Evolutionary conservation across 1,284 basidiomycete species (phyloP), one percentile per base, ranked within the genome.

Genomic region (Austroboletus sp.): DNA sequence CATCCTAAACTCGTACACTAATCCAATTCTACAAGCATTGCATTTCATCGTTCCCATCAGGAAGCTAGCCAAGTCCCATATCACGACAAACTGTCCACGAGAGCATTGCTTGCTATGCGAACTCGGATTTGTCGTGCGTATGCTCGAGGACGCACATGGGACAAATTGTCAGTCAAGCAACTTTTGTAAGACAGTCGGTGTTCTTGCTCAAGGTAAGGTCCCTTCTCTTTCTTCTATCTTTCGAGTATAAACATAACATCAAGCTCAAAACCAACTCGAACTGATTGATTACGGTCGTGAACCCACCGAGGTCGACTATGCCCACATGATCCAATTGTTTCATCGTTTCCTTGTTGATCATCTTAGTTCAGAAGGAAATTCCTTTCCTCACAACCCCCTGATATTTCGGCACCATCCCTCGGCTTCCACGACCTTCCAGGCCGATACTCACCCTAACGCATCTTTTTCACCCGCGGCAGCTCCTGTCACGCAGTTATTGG

Each of bases 1-100:
- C 63, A 98, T 98, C 50, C 74, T 89, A 44, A 96, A 98, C 66
- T 98, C 93, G 15, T 99, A 98, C 68, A 96, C 95, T 21, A 98
- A 99, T 62, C 74, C 92, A 1, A 68, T 98, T 19, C 70, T 99
- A 1, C 95, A 98, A 65, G 81, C 87, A 3, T 77, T 98, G 66
- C 89, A 96, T 63, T 95, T 93, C 64, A 79, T 79, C 21, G 57
- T 70, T 26, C 89, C 94, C 0, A 79, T 98, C 35, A 79, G 93
- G 27, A 74, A 70, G 13, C 70, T 96, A 31, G 92, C 93, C 12
- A 92, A 89, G 66, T 89, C 89, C 0, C 96, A 99, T 61, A 93
- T 92, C 52, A 84, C 86, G 1, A 85, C 85, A 2, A 80, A 86
- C 46, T 98, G 95, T 62, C 76, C 78, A 17, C 78, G 84, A 51